Evolutionary conservation across 805 yeast genomes (phyloP).

Genomic region (Yarrowia hollandica): DNA sequence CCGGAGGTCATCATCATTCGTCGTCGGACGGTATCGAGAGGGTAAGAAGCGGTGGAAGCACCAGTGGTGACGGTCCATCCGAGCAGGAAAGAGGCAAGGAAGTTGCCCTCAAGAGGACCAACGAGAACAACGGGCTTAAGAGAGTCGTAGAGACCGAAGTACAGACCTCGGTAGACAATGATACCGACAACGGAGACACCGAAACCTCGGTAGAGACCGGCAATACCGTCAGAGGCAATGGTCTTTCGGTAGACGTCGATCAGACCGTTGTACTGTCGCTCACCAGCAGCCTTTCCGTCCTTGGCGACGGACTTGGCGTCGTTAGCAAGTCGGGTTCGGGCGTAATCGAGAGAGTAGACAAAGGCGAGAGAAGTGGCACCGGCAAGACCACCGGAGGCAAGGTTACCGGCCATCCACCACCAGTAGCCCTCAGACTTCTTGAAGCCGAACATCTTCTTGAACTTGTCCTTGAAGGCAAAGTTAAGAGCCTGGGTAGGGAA

Average conservation of each 20-base stretch:
- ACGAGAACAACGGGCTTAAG: constrained; percentile 91
- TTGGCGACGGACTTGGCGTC: constrained; percentile 88
- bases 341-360: constrained; percentile 96
- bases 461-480: constrained; percentile 98
- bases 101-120: constrained; percentile 92
- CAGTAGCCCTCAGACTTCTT: constrained; percentile 88
- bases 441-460: constrained; percentile 94
- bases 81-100: constrained; percentile 91
- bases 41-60: constrained; percentile 98
- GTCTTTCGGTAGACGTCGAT: constrained; percentile 96
- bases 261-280: constrained; percentile 96
- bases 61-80: constrained; percentile 99
- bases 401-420: constrained; percentile 96
- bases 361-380: constrained; percentile 94
- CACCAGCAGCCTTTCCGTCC: constrained; percentile 77
- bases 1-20: constrained; percentile 99
- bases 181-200: constrained; percentile 97
- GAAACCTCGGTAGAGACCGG: constrained; percentile 99
- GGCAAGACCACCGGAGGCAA: constrained; percentile 98
- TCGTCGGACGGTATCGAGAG: constrained; percentile 99
- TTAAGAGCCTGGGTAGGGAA: constrained; percentile 99
- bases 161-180: constrained; percentile 97
- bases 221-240: constrained; percentile 91
- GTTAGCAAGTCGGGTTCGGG: constrained; percentile 98
- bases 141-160: constrained; percentile 97